Evolutionary conservation across 768 basidiomycete species (phyloP).

Genomic region (Phaffia australis): DNA sequence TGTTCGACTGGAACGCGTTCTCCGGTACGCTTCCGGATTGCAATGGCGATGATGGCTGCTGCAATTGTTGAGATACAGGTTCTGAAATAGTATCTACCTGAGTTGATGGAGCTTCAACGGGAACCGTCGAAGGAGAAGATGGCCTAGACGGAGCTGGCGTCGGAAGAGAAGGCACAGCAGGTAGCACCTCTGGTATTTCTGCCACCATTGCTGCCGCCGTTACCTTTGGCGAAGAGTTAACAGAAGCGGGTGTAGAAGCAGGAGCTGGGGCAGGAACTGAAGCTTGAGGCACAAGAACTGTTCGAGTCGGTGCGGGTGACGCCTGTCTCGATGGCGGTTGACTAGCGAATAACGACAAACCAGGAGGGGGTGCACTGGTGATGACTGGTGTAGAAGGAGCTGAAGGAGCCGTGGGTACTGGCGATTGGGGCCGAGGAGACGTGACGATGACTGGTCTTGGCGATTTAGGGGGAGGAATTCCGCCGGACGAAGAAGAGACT

Average conservation of each 20-base stretch:
- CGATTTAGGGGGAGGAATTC: background rate
- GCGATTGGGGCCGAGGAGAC: background rate
- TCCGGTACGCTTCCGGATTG: background rate
- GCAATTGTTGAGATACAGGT: slow-evolving; percentile 2
- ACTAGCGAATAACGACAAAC: slow-evolving; percentile 1
- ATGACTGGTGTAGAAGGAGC: slow-evolving; percentile 4
- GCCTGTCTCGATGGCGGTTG: background rate
- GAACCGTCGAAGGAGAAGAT: background rate
- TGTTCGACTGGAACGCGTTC: too few relatives aligned
- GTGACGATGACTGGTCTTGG: background rate
- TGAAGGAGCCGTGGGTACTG: background rate
- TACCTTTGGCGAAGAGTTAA: background rate
- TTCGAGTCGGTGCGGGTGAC: slow-evolving; percentile 2
- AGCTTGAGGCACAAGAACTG: background rate
- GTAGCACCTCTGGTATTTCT: too few relatives aligned
- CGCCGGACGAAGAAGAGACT: background rate
- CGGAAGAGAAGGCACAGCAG: background rate
- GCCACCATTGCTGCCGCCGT: too few relatives aligned
- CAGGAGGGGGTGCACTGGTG: slow-evolving; percentile 1
- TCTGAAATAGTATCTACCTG: background rate
- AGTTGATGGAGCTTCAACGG: too few relatives aligned
- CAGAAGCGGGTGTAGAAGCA: background rate
- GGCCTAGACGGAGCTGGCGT: background rate
- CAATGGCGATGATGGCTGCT: background rate
- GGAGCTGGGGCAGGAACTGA: background rate